These are phyloP conservation scores for Solanum commersonii DNA, from an alignment of 257 asterid species.

Conservation along the genomic window DNA sequence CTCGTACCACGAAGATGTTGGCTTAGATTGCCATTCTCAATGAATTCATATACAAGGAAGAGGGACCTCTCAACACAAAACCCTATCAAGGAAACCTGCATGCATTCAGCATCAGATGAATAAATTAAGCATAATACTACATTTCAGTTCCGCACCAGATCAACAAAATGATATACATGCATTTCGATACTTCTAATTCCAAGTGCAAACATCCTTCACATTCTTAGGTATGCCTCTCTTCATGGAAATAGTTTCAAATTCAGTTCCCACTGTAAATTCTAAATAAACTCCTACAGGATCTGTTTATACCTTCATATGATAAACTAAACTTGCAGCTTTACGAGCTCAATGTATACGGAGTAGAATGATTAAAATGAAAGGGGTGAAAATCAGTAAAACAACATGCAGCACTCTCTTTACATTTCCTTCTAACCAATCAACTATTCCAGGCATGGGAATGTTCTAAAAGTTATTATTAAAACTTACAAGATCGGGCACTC, in stretches of 20 bases:
- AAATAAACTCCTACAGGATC: background rate
- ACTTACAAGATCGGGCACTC: background rate
- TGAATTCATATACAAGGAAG: conserved; percentile 82
- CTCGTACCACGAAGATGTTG: conserved; percentile 78
- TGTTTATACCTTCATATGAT: background rate
- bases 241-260: background rate
- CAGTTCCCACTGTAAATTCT: background rate
- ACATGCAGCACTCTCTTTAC: background rate
- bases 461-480: background rate
- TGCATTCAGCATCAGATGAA: background rate
- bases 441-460: background rate
- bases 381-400: background rate
- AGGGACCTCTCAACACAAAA: conserved; percentile 86
- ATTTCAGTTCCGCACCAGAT: background rate
- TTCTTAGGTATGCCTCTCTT: background rate
- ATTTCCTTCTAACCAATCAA: background rate
- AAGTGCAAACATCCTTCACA: background rate
- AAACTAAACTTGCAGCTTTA: background rate
- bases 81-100: conserved; percentile 92
- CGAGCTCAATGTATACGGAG: background rate
- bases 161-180: background rate
- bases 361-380: background rate
- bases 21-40: conserved; percentile 84
- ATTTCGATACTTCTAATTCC: background rate
- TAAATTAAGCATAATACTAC: background rate